Conservation (phyloP, 2,329 filamentous ascomycete genomes). For the Fusarium verrucosum region DNA sequence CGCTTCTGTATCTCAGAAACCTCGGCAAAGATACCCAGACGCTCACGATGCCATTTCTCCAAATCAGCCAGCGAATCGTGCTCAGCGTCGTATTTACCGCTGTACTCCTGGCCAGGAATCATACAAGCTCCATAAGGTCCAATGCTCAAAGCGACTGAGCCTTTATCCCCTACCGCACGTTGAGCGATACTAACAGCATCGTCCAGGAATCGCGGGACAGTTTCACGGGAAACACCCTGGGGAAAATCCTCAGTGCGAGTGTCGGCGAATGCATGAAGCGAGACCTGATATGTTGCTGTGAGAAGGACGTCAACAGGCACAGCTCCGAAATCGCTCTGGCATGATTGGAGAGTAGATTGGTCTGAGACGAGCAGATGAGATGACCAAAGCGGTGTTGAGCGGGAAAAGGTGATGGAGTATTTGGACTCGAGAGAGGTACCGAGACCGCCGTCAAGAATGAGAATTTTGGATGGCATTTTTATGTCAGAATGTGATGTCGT, state of each 20-base stretch:
- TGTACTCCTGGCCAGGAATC: slow-evolving; percentile 72
- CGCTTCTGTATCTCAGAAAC: slow-evolving; percentile 52
- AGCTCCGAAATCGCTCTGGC: slow-evolving; percentile 64
- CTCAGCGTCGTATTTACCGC: slow-evolving; percentile 64
- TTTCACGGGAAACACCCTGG: slow-evolving; percentile 52
- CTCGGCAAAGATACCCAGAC: slow-evolving; percentile 61
- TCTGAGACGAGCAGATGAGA: slow-evolving; percentile 69
- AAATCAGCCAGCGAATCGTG: slow-evolving; percentile 58
- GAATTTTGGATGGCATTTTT: slow-evolving; percentile 48
- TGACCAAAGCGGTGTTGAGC: slow-evolving; percentile 71
- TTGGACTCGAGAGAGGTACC: slow-evolving; percentile 72
- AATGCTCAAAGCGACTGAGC: slow-evolving; percentile 65
- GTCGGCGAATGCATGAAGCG: slow-evolving; percentile 62
- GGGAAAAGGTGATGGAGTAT: slow-evolving; percentile 62
- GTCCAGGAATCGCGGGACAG: slow-evolving; percentile 55
- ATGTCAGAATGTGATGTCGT: neutral
- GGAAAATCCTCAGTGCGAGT: slow-evolving; percentile 57
- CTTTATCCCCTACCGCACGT: slow-evolving; percentile 44
- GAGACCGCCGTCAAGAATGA: slow-evolving; percentile 72
- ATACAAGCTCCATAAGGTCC: slow-evolving; percentile 75
- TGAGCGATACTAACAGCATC: slow-evolving; percentile 56
- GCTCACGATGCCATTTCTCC: slow-evolving; percentile 64
- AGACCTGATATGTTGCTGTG: slow-evolving; percentile 75
- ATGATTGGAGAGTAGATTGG: slow-evolving; percentile 60
- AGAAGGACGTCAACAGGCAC: slow-evolving; percentile 70